Evolutionary conservation across 176 grass and related monocot genomes (phyloP).

Genomic region (Aechmea fasciata): DNA sequence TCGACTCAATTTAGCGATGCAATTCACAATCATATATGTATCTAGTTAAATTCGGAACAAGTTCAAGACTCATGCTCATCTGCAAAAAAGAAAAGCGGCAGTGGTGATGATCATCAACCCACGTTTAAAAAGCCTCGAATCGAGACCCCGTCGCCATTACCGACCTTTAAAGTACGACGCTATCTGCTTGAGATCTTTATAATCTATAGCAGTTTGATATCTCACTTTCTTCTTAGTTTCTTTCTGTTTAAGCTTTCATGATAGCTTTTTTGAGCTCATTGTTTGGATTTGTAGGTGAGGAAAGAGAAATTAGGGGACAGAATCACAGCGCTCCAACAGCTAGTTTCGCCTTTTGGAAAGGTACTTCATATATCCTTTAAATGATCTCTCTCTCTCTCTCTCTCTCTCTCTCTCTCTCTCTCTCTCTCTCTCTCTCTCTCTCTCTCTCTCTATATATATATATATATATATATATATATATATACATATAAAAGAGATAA

Average conservation of each 20-base stretch:
- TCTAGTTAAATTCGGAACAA: conserved; percentile 5
- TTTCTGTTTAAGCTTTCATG: background rate
- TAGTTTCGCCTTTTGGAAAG: conserved; percentile 43
- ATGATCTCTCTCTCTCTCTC: background rate
- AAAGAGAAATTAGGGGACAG: conserved; percentile 40
- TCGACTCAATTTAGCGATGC: background rate
- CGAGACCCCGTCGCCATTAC: conserved; percentile 15
- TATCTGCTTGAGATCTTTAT: background rate
- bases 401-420: too few relatives aligned
- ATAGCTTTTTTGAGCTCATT: background rate
- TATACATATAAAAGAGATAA: too few relatives aligned
- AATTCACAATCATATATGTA: background rate
- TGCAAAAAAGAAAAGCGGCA: background rate
- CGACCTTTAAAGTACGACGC: conserved; percentile 20
- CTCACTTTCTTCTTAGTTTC: background rate
- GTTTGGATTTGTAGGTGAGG: conserved; percentile 18
- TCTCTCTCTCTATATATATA: too few relatives aligned
- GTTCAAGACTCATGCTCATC: conserved; percentile 10
- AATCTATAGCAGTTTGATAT: background rate
- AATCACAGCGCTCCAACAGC: conserved; percentile 33
- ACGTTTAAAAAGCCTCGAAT: conserved; percentile 11
- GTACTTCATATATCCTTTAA: background rate
- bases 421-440: too few relatives aligned
- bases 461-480: too few relatives aligned
- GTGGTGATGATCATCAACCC: background rate